phyloP scores from a whole-genome alignment of 768 basidiomycete genomes.

The Tricholoma hemisulphureum region DNA sequence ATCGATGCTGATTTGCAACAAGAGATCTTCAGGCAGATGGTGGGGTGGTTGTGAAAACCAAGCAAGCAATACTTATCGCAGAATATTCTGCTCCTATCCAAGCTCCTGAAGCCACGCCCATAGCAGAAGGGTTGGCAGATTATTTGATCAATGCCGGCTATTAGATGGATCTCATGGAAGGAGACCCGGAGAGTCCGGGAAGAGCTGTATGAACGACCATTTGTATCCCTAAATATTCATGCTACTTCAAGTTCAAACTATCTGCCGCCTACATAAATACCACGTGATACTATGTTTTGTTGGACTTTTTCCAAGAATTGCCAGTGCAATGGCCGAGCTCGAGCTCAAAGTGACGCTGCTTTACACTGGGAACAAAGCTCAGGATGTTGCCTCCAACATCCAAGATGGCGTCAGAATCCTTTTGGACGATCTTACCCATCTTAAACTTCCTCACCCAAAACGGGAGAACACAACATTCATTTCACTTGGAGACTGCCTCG shows the following conservation, averaged over 20 bases:
- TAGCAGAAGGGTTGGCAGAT: constrained; percentile 73
- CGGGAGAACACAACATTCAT: constrained; percentile 30
- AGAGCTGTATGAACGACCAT: constrained; percentile 11
- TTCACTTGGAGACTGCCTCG: constrained; percentile 23
- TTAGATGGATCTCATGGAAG: constrained; percentile 32
- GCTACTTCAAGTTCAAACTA: no score
- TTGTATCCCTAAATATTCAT: constrained; percentile 20
- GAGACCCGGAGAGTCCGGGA: neutral
- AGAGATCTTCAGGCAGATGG: constrained; percentile 61
- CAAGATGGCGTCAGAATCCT: constrained; percentile 26
- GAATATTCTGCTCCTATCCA: constrained; percentile 68
- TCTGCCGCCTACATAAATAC: neutral
- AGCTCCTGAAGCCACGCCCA: constrained; percentile 59
- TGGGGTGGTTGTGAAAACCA: constrained; percentile 72
- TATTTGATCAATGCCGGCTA: constrained; percentile 65
- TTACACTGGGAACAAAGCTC: constrained; percentile 37
- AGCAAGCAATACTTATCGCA: constrained; percentile 79
- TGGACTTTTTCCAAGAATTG: no score
- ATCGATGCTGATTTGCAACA: neutral
- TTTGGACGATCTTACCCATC: constrained; percentile 29
- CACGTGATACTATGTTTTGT: no score
- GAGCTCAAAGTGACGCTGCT: constrained; percentile 32
- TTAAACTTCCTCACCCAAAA: constrained; percentile 44
- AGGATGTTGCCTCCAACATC: constrained; percentile 31
- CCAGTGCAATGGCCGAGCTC: neutral